Evolutionary conservation across 768 basidiomycete genomes (phyloP).

Genomic region (Piloderma croceum): DNA sequence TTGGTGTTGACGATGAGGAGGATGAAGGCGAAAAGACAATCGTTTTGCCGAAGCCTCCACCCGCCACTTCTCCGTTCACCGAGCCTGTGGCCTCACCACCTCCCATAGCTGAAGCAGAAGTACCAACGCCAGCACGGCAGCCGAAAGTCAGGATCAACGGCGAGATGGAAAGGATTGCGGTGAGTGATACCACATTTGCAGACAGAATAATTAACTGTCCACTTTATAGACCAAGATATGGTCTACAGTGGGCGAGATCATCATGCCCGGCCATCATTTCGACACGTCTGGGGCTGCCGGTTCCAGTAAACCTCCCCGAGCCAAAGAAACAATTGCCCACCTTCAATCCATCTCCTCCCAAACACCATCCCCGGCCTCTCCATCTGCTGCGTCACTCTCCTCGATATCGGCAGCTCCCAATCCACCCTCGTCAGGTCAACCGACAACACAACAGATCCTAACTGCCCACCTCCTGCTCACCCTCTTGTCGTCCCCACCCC

Average conservation of each 20-base stretch:
- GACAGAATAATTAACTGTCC: not conserved
- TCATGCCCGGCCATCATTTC: slow-evolving; percentile 50
- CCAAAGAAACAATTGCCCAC: slow-evolving; percentile 60
- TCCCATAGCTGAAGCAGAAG: not conserved
- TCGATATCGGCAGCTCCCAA: slow-evolving; percentile 32
- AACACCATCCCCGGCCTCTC: slow-evolving; percentile 49
- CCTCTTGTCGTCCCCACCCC: slow-evolving; percentile 48
- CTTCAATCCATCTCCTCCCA: slow-evolving; percentile 51
- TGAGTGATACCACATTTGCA: slow-evolving; percentile 27
- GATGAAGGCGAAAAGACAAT: slow-evolving; percentile 13
- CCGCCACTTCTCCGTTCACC: slow-evolving; percentile 2
- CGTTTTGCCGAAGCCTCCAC: slow-evolving; percentile 6
- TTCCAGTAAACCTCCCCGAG: slow-evolving; percentile 39
- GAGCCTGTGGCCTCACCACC: slow-evolving; percentile 1
- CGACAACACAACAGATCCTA: slow-evolving; percentile 64
- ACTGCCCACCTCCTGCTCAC: slow-evolving; percentile 61
- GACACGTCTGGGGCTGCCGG: slow-evolving; percentile 24
- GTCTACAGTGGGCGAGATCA: slow-evolving; percentile 56
- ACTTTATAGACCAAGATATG: slow-evolving; percentile 60
- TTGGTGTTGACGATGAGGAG: not conserved
- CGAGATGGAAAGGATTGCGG: slow-evolving; percentile 61
- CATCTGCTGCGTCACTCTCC: slow-evolving; percentile 50
- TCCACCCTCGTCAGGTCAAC: slow-evolving; percentile 26
- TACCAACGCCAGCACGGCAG: slow-evolving; percentile 17
- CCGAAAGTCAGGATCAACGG: slow-evolving; percentile 48